These are phyloP conservation scores for Platanthera guangdongensis DNA, from an alignment of 106 monocot genomes.

Conservation along the genomic window DNA sequence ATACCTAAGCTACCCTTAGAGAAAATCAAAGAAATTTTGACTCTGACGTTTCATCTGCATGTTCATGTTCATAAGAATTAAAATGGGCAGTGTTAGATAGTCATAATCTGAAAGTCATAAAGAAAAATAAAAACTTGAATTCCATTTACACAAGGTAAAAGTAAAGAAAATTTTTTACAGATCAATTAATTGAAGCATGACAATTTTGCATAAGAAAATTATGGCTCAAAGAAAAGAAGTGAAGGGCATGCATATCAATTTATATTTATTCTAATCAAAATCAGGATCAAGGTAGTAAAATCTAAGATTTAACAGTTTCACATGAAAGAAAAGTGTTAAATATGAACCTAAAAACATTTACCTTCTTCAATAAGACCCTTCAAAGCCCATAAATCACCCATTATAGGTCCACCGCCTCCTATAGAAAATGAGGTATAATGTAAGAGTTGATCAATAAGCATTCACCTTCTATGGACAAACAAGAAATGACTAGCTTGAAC, in stretches of 20 bases:
- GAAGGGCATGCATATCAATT: not conserved
- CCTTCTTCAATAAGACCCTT: constrained; percentile 97
- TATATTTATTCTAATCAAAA: not conserved
- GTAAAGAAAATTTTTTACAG: too few relatives aligned
- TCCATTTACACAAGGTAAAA: too few relatives aligned
- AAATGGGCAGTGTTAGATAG: not conserved
- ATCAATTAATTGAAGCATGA: too few relatives aligned
- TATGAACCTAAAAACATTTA: constrained; percentile 9
- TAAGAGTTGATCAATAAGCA: constrained; percentile 1
- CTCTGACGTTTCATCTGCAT: not conserved
- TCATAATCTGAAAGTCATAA: too few relatives aligned
- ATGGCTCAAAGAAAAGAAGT: too few relatives aligned
- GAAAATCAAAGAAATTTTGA: not conserved
- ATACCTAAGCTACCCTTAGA: not conserved
- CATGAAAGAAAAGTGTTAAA: not conserved
- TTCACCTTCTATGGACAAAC: not conserved
- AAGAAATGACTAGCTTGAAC: not conserved
- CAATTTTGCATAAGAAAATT: too few relatives aligned
- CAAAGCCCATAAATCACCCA: constrained; percentile 99
- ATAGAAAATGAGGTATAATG: constrained; percentile 18
- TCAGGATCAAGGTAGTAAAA: not conserved
- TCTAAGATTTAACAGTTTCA: not conserved
- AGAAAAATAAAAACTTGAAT: too few relatives aligned
- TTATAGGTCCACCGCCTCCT: constrained; percentile 95
- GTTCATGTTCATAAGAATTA: not conserved